A percentile compares a stretch with the other conserved stretches of the same genome.
These are phyloP conservation scores for Asterella californica DNA, from an alignment of 225 moss, liverwort and hornwort genomes.

Conservation along the genomic window DNA sequence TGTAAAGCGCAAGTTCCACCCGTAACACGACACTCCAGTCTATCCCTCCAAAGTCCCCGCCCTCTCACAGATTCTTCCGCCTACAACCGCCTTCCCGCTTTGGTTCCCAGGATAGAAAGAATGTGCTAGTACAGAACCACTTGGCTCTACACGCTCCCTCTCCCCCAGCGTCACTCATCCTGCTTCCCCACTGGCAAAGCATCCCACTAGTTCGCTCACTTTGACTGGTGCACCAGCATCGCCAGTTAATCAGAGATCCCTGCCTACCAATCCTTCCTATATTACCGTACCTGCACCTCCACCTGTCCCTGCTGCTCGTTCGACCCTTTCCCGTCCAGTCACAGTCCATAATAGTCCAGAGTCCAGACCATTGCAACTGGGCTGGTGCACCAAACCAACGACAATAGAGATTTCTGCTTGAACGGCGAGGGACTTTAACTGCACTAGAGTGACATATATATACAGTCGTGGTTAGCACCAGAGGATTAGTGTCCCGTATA, in stretches of 20 bases:
- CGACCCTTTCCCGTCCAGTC: neutral
- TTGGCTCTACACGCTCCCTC: neutral
- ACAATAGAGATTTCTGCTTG: no score
- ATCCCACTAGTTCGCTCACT: neutral
- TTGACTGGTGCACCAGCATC: neutral
- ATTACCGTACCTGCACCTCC: neutral
- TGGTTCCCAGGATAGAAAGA: no score
- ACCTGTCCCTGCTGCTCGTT: neutral
- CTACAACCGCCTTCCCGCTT: neutral
- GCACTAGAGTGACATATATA: no score
- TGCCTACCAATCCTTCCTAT: neutral
- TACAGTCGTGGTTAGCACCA: no score
- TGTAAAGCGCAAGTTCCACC: neutral
- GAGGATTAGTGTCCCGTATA: no score
- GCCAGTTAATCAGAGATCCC: neutral
- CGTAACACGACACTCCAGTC: neutral
- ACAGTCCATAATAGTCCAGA: no score
- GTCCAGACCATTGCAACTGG: neutral
- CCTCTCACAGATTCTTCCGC: neutral
- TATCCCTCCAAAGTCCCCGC: neutral
- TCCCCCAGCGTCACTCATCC: neutral
- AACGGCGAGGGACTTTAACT: no score
- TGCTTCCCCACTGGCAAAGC: neutral
- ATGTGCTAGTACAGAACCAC: neutral
- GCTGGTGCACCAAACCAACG: neutral